Conservation (phyloP, 1,139 yeast genomes). For the Candida tetrigidarum region DNA sequence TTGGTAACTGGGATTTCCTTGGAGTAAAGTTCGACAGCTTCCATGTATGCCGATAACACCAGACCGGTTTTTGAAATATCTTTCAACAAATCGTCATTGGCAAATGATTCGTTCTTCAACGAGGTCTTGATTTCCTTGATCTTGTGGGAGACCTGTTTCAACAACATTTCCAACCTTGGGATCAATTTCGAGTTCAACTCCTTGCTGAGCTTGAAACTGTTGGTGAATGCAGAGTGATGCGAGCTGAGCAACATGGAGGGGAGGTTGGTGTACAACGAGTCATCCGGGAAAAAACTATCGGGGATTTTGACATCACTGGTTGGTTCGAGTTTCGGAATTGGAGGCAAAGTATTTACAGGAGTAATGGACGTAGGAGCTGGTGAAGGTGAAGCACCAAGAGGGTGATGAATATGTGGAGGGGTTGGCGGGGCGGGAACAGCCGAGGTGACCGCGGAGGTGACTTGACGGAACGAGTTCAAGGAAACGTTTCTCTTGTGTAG, state of each 20-base stretch:
- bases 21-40: conserved; percentile 40
- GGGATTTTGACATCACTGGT: conserved; percentile 41
- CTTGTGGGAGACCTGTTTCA: conserved; percentile 41
- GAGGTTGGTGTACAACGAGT: conserved; percentile 37
- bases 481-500: conserved; percentile 25
- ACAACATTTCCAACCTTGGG: conserved; percentile 42
- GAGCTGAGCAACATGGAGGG: conserved; percentile 42
- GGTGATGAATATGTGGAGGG: no score
- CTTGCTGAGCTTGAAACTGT: conserved; percentile 33
- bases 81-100: conserved; percentile 38
- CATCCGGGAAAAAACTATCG: conserved; percentile 50
- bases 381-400: no score
- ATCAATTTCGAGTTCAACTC: conserved; percentile 40
- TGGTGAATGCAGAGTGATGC: conserved; percentile 34
- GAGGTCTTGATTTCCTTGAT: conserved; percentile 49
- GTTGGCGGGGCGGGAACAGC: conserved; percentile 10
- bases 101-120: conserved; percentile 48
- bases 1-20: conserved; percentile 31
- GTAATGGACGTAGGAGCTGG: conserved; percentile 6
- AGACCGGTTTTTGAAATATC: conserved; percentile 49
- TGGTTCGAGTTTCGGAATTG: conserved; percentile 5
- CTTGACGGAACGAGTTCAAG: conserved; percentile 13
- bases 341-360: conserved; percentile 2
- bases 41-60: conserved; percentile 34
- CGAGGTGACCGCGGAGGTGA: conserved; percentile 4